Base-by-base conservation (phyloP, 352 stramenopile species). In the Phytopythium litorale region DNA sequence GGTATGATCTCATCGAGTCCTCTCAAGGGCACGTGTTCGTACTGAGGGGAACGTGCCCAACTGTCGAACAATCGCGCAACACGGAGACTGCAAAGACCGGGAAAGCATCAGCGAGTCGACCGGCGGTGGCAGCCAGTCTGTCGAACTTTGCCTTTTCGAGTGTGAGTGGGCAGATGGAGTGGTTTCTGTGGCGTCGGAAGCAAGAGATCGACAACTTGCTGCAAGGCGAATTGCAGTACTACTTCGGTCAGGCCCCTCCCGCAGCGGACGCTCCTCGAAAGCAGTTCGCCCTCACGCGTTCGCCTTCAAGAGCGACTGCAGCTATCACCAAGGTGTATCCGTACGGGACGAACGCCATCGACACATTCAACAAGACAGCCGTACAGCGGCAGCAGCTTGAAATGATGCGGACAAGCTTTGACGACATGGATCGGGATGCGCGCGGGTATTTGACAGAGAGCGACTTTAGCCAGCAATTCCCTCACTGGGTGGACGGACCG, bases 111-210 rank as follows among this genome's bases (percentile, higher is more conserved):
- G n/a, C 21, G 9, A 63, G 16, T 37, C 51, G 45, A 23, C 45
- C 35, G 13, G 30, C 7, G 13, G 4, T 18, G 5, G 42, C 64
- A 0, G 78, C 75, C 0, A 85, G 71, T 60, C 67, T 91, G 19
- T 73, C 81, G 0, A 83, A 81, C 53, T 91, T 89, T 58, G 52
- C 68, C 0, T 91, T 91, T 50, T 82, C 78, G 15, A 83, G 68
- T 33, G 62, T 92, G 3, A 86, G 67, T 18, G 70, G 77, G 13
- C 80, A 87, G 21, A 88, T 76, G 69, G 83, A 92, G 65, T 92
- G 80, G 83, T 92, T 92, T 60, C 55, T 92, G 8, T 92, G 81
- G 79, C 67, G 83, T 49, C 76, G 78, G 19, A 88, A 87, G 53
- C 77, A 90, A 58, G 83, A 92, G 42, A 84, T 92, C 51, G 73